These are phyloP conservation scores for Penicillium sp. DNA, from an alignment of 2,329 filamentous ascomycete genomes.

Conservation along the genomic window DNA sequence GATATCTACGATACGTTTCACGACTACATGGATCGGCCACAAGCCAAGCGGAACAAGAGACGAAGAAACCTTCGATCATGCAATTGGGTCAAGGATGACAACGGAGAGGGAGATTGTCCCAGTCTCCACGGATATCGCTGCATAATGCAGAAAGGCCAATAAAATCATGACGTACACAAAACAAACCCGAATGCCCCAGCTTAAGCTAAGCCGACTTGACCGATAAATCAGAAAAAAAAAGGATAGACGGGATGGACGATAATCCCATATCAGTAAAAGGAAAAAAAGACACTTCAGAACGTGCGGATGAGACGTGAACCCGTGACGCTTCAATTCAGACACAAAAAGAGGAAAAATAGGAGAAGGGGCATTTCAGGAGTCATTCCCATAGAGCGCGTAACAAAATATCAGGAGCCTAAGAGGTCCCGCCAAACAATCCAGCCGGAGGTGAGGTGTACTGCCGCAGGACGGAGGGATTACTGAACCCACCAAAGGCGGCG, in stretches of 20 bases:
- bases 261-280: conserved; percentile 13
- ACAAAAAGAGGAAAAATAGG: conserved; percentile 12
- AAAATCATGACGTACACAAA: conserved; percentile 27
- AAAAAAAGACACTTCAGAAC: conserved; percentile 16
- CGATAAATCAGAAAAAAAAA: conserved; percentile 16
- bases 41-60: conserved; percentile 6
- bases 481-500: conserved; percentile 37
- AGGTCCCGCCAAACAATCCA: conserved; percentile 32
- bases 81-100: conserved; percentile 30
- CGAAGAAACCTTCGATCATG: conserved; percentile 31
- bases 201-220: conserved; percentile 18
- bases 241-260: conserved; percentile 11
- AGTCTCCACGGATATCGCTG: conserved; percentile 34
- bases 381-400: conserved; percentile 13
- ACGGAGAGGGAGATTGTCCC: conserved; percentile 25
- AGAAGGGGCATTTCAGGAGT: conserved; percentile 15
- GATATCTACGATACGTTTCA: neutral
- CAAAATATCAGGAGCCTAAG: conserved; percentile 8
- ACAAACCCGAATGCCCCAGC: conserved; percentile 23
- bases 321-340: conserved; percentile 24
- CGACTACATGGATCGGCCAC: neutral
- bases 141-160: conserved; percentile 29
- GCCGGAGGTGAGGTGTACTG: conserved; percentile 38
- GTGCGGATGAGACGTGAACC: conserved; percentile 24
- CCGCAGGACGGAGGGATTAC: conserved; percentile 32